Conservation (phyloP, 179 eudicot species). For the Spergularia azorica region DNA sequence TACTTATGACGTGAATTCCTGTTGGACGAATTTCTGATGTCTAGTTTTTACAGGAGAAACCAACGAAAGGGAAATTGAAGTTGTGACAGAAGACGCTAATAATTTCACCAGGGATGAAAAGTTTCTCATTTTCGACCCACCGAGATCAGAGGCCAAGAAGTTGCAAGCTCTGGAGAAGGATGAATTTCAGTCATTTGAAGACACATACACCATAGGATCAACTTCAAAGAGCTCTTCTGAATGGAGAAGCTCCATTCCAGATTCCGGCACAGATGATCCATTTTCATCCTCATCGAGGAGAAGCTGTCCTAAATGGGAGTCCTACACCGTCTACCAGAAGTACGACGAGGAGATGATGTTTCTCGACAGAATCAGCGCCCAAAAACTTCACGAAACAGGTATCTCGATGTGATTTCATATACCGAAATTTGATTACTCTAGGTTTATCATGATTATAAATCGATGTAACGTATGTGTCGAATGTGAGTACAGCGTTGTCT, state of each 20-base stretch:
- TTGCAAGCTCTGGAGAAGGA: slow-evolving; percentile 29
- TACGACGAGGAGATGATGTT: slow-evolving; percentile 93
- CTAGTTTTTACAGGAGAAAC: slow-evolving; percentile 21
- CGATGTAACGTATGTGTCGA: not conserved
- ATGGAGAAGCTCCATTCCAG: slow-evolving; percentile 91
- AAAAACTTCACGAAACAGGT: slow-evolving; percentile 97
- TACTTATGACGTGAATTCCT: not conserved
- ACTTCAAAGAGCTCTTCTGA: slow-evolving; percentile 90
- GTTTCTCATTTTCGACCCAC: slow-evolving; percentile 43
- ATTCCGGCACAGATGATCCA: slow-evolving; percentile 74
- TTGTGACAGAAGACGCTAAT: slow-evolving; percentile 1
- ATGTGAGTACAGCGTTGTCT: too few relatives aligned
- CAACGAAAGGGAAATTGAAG: slow-evolving; percentile 5
- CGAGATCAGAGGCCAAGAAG: slow-evolving; percentile 45
- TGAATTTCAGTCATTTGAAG: slow-evolving; percentile 50
- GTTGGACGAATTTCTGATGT: not conserved
- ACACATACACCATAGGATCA: slow-evolving; percentile 73
- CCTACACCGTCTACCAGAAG: slow-evolving; percentile 83
- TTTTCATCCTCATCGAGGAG: slow-evolving; percentile 86
- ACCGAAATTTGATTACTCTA: too few relatives aligned
- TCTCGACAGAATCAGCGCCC: slow-evolving; percentile 75
- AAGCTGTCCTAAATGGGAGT: slow-evolving; percentile 96
- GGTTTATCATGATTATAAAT: too few relatives aligned
- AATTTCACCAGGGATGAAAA: slow-evolving; percentile 49
- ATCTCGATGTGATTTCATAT: not conserved